Conservation (phyloP, 2,329 filamentous ascomycete genomes). For the Ascochyta pisi region DNA sequence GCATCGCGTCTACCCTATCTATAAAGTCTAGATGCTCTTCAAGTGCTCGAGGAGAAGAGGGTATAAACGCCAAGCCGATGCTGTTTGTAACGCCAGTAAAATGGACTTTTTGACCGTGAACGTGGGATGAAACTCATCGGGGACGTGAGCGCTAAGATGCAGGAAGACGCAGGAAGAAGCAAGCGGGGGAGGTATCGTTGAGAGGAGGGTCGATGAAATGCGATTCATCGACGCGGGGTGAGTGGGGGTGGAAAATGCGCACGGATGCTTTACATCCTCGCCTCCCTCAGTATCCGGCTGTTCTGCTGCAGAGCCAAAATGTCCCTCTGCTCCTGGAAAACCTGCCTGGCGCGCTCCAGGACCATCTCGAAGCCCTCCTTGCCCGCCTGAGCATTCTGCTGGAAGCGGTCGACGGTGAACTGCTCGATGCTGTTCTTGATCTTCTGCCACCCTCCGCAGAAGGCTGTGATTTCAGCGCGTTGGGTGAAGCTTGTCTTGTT, state of each 20-base stretch:
- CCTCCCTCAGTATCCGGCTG: slow-evolving; percentile 40
- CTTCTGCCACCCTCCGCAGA: slow-evolving; percentile 96
- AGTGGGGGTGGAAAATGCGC: not conserved
- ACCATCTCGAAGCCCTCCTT: slow-evolving; percentile 95
- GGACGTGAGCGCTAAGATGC: slow-evolving; percentile 8
- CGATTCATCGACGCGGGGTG: not conserved
- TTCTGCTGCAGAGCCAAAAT: slow-evolving; percentile 56
- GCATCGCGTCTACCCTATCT: slow-evolving; percentile 12
- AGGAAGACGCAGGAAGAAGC: not conserved
- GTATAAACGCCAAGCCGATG: slow-evolving; percentile 18
- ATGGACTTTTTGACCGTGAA: slow-evolving; percentile 14
- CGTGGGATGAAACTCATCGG: not conserved
- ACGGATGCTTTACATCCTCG: slow-evolving; percentile 34
- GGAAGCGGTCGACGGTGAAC: slow-evolving; percentile 84
- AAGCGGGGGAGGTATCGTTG: slow-evolving; percentile 6
- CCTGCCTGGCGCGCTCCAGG: slow-evolving; percentile 87
- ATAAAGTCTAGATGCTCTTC: slow-evolving; percentile 11
- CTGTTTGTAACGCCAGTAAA: slow-evolving; percentile 15
- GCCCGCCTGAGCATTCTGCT: slow-evolving; percentile 88
- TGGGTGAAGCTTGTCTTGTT: slow-evolving; percentile 82
- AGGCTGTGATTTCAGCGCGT: slow-evolving; percentile 88
- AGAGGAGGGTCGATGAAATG: not conserved
- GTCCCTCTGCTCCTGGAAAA: slow-evolving; percentile 88
- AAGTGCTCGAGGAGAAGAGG: not conserved
- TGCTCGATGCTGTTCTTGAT: slow-evolving; percentile 97